Base-by-base conservation (phyloP, 805 yeast species). In the Saturnispora hagleri region DNA sequence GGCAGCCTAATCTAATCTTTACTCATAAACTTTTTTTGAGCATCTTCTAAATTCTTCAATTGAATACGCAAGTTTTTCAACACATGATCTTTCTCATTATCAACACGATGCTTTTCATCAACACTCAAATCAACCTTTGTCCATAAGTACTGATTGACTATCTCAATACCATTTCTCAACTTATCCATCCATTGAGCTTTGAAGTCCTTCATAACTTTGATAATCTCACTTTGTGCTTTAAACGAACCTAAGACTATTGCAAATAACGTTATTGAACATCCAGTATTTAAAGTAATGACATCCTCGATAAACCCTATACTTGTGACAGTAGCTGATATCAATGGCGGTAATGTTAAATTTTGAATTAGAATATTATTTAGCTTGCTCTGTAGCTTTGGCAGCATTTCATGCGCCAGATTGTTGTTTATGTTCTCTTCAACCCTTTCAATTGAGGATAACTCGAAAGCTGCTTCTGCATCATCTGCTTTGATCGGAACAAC, bases 241-340 rank as follows among this genome's bases (percentile, higher is more conserved):
- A 62, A 63, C 8, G 65, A 55, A 12, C 67, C 55, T 3, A 66
- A 33, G 2, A 62, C 66, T 34, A 64, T 47, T 50, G 66, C 62
- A 28, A 66, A 58, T 18, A 58, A 57, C 24, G 64, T 55, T 13
- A 66, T 28, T 1, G 70, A 67, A 47, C 60, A 50, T 3, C 60
- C 59, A 4, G 63, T 54, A 51, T 66, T 63, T 47, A 66, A 47
- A 17, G 62, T 56, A 43, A 66, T 57, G 38, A 58, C 59, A 52
- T 58, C 60, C 38, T 62, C 48, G 15, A 65, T 53, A 50, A 60
- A 59, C n/a, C 68, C 67, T 13, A 59, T 43, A 4, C 63, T 58
- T 5, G 59, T 51, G 12, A 64, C 33, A 3, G 54, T 51, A 45
- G 63, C 59, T 8, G 62, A 60, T 1, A 68, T 67, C 13, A 65